These are phyloP conservation scores for Sonneratia alba DNA, from an alignment of 345 rosid species.

Conservation along the genomic window DNA sequence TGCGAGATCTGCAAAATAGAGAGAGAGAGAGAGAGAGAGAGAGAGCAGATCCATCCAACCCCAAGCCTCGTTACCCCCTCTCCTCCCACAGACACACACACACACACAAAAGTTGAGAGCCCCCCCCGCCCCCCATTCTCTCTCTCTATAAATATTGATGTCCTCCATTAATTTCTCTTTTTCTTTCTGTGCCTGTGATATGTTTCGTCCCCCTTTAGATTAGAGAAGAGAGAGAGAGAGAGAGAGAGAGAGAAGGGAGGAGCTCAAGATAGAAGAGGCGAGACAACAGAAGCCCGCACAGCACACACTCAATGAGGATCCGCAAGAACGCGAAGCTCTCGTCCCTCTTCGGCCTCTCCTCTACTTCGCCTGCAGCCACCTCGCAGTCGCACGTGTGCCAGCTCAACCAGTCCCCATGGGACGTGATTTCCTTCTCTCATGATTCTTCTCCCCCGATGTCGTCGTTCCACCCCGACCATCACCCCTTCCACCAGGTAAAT, in stretches of 20 bases:
- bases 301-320: conserved; percentile 59
- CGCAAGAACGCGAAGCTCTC: conserved; percentile 72
- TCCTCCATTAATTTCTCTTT: not conserved
- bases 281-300: not conserved
- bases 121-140: not conserved
- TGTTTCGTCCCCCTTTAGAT: not conserved
- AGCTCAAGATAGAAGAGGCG: no score
- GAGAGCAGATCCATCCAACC: not conserved
- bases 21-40: not conserved
- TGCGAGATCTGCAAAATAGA: not conserved
- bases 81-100: not conserved
- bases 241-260: not conserved
- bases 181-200: not conserved
- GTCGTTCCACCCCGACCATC: conserved; percentile 6
- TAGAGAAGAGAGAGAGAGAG: not conserved
- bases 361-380: conserved; percentile 31
- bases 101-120: no score
- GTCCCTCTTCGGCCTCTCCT: conserved; percentile 21
- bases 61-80: not conserved
- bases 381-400: conserved; percentile 60
- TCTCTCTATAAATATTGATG: not conserved
- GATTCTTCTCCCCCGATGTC: conserved; percentile 5
- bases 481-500: conserved; percentile 24
- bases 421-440: conserved; percentile 52
- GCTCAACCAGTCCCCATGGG: conserved; percentile 99